These are phyloP conservation scores for Sporothrix protearum DNA, from an alignment of 2,329 filamentous ascomycete species.

Conservation along the genomic window DNA sequence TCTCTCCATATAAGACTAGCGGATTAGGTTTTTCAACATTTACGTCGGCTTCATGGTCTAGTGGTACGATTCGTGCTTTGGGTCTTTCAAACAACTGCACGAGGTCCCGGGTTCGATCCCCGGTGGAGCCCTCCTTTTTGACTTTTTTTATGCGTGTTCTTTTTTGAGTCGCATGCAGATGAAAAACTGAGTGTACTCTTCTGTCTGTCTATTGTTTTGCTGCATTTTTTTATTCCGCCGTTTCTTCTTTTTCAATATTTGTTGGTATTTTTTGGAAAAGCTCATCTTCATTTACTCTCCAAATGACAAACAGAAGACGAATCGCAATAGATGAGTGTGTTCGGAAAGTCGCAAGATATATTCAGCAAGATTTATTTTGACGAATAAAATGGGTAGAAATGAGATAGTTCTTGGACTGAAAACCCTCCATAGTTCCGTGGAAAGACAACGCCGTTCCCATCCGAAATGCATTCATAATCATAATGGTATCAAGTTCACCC, in stretches of 20 bases:
- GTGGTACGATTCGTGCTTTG: slow-evolving; percentile 31
- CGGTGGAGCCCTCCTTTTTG: slow-evolving; percentile 29
- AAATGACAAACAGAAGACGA: no score
- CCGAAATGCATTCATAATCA: background rate
- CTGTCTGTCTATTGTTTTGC: background rate
- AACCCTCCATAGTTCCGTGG: background rate
- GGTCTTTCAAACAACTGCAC: slow-evolving; percentile 28
- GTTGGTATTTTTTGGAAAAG: no score
- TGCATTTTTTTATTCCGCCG: background rate
- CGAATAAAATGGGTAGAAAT: no score
- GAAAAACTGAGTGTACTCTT: background rate
- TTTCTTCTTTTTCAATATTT: background rate
- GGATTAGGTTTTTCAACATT: background rate
- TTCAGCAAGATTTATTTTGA: no score
- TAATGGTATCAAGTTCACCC: background rate
- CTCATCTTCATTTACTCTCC: background rate
- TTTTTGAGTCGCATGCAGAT: background rate
- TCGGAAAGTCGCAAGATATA: no score
- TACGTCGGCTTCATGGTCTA: slow-evolving; percentile 27
- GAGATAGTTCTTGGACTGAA: no score
- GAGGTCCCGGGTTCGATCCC: slow-evolving; percentile 31
- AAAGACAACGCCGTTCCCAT: background rate
- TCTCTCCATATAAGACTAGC: background rate
- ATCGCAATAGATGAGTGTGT: no score
- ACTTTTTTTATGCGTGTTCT: background rate